These are phyloP conservation scores for Vitis hybrid DNA, from an alignment of 177 flowering plant genomes.

Conservation along the genomic window DNA sequence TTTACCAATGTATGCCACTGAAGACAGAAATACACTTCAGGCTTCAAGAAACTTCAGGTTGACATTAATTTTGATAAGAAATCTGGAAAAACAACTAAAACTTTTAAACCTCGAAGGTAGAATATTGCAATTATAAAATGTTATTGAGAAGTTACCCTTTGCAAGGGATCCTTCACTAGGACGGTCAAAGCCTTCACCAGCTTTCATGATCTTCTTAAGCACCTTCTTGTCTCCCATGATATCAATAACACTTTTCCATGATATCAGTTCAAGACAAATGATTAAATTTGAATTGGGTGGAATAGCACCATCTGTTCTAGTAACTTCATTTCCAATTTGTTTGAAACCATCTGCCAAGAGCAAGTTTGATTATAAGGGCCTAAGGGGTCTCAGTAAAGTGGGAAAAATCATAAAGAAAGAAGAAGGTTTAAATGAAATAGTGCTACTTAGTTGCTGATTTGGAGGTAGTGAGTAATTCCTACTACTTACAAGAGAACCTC, in stretches of 20 bases:
- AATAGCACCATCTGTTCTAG: constrained; percentile 8
- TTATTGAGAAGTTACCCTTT: constrained; percentile 30
- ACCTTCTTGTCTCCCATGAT: constrained; percentile 42
- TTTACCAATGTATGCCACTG: constrained; percentile 42
- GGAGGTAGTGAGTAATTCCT: neutral
- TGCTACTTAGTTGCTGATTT: too few species aligned
- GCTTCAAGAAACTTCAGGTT: neutral
- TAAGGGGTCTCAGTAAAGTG: neutral
- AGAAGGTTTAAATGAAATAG: too few species aligned
- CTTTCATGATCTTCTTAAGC: constrained; percentile 39
- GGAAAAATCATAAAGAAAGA: neutral
- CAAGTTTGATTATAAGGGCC: neutral
- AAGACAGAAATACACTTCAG: neutral
- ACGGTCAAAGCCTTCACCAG: constrained; percentile 46
- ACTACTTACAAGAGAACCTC: constrained; percentile 46
- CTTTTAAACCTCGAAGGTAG: too few species aligned
- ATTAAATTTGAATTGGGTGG: constrained; percentile 26
- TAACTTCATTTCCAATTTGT: constrained; percentile 11
- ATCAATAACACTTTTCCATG: constrained; percentile 49
- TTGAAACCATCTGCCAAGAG: constrained; percentile 34
- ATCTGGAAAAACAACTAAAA: neutral
- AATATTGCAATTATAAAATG: too few species aligned
- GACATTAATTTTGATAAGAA: neutral
- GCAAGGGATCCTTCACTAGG: constrained; percentile 63
- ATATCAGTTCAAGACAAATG: constrained; percentile 42